Percentiles rank a stretch among this genome's conserved stretches.
Conservation (phyloP, 306 rosid genomes). For the Prunus davidiana region DNA sequence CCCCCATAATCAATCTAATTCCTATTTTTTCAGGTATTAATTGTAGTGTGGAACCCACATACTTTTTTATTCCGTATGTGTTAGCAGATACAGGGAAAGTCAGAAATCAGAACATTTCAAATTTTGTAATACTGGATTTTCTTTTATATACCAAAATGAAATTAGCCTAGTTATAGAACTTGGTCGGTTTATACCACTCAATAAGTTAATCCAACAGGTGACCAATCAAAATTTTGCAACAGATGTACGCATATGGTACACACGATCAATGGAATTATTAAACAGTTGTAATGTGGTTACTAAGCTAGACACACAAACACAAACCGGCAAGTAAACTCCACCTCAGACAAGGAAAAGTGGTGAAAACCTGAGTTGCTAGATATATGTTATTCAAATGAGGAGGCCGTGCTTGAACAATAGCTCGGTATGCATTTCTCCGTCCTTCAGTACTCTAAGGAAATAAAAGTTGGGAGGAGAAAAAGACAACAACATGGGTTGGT, state of each 20-base stretch:
- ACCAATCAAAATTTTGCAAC: constrained; percentile 1
- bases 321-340: background rate
- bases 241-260: background rate
- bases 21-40: no score
- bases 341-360: background rate
- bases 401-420: constrained; percentile 88
- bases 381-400: constrained; percentile 83
- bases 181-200: background rate
- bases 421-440: constrained; percentile 87
- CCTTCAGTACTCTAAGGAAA: constrained; percentile 70
- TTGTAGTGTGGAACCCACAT: no score
- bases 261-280: background rate
- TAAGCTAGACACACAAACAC: constrained; percentile 6
- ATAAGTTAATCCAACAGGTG: background rate
- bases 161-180: background rate
- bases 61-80: no score
- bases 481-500: background rate
- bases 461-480: constrained; percentile 3
- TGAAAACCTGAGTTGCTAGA: constrained; percentile 87
- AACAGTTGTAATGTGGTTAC: background rate
- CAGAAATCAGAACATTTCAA: no score
- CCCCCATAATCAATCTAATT: no score
- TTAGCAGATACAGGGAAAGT: no score
- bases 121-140: no score
- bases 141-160: no score